These are phyloP conservation scores for Talaromyces trachyspermus DNA, from an alignment of 495 filamentous ascomycete genomes.

Conservation along the genomic window DNA sequence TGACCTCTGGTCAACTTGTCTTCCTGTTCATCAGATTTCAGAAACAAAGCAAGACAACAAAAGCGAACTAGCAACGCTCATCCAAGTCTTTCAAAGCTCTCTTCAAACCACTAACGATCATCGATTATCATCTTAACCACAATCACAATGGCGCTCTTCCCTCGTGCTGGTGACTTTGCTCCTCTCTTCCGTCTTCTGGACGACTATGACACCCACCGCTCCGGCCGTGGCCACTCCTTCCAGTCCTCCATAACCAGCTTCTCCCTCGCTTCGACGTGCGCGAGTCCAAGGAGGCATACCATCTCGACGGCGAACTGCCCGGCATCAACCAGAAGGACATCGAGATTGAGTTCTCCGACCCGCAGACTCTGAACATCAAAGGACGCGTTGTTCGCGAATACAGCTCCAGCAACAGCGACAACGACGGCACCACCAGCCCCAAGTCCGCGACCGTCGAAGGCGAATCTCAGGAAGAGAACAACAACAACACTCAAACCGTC, in stretches of 20 bases:
- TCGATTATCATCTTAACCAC: too few relatives aligned
- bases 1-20: background rate
- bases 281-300: conserved; percentile 63
- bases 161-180: conserved; percentile 27
- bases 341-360: conserved; percentile 78
- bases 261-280: conserved; percentile 76
- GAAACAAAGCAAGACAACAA: background rate
- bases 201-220: conserved; percentile 37
- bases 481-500: conserved; percentile 2
- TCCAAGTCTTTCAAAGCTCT: conserved; percentile 8
- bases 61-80: background rate
- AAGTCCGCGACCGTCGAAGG: conserved; percentile 15
- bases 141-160: conserved; percentile 35
- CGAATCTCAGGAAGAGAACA: conserved; percentile 20
- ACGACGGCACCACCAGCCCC: conserved; percentile 25
- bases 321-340: conserved; percentile 75
- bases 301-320: conserved; percentile 85
- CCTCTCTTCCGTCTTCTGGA: conserved; percentile 42
- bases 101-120: conserved; percentile 4
- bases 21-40: conserved; percentile 8
- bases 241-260: conserved; percentile 39
- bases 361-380: conserved; percentile 66
- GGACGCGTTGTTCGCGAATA: conserved; percentile 51
- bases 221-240: conserved; percentile 14
- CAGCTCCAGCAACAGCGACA: conserved; percentile 41